Base-by-base conservation (phyloP, 2,329 filamentous ascomycete genomes). In the Phaeosphaeria sp. region DNA sequence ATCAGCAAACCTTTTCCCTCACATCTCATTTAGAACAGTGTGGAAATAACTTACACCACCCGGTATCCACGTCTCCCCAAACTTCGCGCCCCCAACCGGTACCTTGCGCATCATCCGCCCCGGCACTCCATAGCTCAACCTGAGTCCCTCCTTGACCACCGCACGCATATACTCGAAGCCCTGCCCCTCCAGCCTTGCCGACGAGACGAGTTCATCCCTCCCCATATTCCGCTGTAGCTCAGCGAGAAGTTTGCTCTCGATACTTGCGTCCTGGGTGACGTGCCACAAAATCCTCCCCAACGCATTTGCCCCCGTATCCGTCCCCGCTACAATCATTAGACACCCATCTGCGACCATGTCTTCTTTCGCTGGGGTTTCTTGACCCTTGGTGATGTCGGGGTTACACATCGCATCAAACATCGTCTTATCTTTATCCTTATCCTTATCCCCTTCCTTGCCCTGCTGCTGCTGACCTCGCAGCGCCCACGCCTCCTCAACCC, bases 321-420 rank as follows among this genome's bases (percentile, higher is more conserved):
- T 65, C 5, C 63, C 63, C 6, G 63, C 63, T 13, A 50, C 57
- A 55, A 65, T 63, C 63, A 65, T 65, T 30, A 65, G 42, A 24
- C 46, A 55, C 3, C 59, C 62, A 17, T 65, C 62, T 1, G 62
- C 62, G 1, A 63, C 45, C 62, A 65, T 65, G n/a, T 65, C 62
- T 3, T 22, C 9, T 13, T 51, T 56, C 7, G 49, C 25, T 9
- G 59, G 59, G 2, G 54, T 55, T 3, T 56, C 55, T 40, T 63
- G 62, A 3, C 50, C 52, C 40, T 57, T 65, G 15, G 47, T 22
- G 6, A 11, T 11, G 49, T 61, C 51, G 7, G 61, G 61, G 2
- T 36, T 36, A 13, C 30, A 36, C 30, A 36, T 36, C 11, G 11
- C 5, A 13, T 36, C 30, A 13, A 36, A 36, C 30, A 36, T 36